Conservation (phyloP, 106 monocot species). For the Platanthera zijinensis region DNA sequence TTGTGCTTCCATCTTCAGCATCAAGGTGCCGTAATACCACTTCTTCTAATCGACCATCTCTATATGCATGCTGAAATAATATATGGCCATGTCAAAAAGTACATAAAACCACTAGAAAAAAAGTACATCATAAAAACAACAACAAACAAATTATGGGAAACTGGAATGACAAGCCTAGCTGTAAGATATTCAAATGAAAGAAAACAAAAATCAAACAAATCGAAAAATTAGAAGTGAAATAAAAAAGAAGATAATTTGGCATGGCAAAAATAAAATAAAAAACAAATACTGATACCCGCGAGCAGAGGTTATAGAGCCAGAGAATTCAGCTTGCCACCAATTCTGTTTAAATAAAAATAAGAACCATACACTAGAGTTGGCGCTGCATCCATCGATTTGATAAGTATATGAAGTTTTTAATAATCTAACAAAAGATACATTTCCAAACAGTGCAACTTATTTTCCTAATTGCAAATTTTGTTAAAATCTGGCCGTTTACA, state of each 20-base stretch:
- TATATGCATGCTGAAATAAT: conserved; percentile 80
- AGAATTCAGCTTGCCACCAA: neutral
- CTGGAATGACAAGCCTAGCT: neutral
- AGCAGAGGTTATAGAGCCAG: neutral
- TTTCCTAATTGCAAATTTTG: neutral
- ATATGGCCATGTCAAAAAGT: neutral
- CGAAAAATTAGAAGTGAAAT: neutral
- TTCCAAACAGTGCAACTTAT: neutral
- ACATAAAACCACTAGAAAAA: neutral
- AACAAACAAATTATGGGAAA: neutral
- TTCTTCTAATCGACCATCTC: conserved; percentile 90
- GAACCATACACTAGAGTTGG: neutral
- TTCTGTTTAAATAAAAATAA: neutral
- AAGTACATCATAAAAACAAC: neutral
- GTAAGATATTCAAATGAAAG: neutral
- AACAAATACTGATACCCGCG: neutral
- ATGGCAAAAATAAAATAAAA: neutral
- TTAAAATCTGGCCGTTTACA: neutral
- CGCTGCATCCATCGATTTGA: neutral
- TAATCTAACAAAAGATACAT: neutral
- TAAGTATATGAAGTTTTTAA: neutral
- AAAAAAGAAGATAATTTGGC: neutral
- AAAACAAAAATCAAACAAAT: conserved; percentile 2
- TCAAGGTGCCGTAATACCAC: conserved; percentile 79
- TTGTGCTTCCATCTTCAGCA: conserved; percentile 80